These are phyloP conservation scores for Phlyctochytrium arcticum DNA, from an alignment of 192 early-diverging fungal species.

Conservation along the genomic window DNA sequence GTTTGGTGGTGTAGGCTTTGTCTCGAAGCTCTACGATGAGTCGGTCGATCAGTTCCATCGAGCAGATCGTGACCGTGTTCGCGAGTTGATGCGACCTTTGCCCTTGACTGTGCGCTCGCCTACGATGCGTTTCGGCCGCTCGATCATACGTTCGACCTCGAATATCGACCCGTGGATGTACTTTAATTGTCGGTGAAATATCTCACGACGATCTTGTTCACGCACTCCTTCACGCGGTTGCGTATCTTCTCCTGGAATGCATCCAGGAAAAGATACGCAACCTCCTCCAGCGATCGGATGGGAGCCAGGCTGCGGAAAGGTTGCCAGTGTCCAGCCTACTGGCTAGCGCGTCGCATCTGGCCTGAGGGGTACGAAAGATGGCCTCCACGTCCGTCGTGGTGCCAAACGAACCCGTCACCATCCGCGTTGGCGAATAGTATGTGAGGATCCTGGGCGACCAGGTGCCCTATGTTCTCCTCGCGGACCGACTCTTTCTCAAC, in stretches of 20 bases:
- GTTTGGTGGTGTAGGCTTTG: not conserved
- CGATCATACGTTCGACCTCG: too few species aligned
- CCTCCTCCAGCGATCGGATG: too few species aligned
- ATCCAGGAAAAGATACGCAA: too few species aligned
- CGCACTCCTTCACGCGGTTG: not conserved
- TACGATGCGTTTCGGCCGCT: too few species aligned
- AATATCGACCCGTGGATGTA: not conserved
- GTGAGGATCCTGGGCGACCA: slow-evolving; percentile 18
- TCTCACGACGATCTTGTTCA: not conserved
- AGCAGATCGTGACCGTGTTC: not conserved
- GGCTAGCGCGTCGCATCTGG: not conserved
- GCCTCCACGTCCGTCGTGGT: not conserved
- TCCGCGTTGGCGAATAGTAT: slow-evolving; percentile 12
- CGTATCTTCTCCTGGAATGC: not conserved
- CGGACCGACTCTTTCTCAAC: not conserved
- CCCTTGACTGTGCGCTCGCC: too few species aligned
- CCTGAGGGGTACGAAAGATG: not conserved
- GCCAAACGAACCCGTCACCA: slow-evolving; percentile 18
- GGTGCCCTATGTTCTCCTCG: not conserved
- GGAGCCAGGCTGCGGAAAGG: too few species aligned
- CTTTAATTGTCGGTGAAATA: not conserved
- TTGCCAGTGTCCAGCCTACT: not conserved
- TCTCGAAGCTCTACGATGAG: not conserved
- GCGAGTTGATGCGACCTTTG: too few species aligned
- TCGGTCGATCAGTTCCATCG: not conserved